Evolutionary conservation across 1,284 basidiomycete species (phyloP).

Genomic region (Pseudomicrostroma phylloplanum): DNA sequence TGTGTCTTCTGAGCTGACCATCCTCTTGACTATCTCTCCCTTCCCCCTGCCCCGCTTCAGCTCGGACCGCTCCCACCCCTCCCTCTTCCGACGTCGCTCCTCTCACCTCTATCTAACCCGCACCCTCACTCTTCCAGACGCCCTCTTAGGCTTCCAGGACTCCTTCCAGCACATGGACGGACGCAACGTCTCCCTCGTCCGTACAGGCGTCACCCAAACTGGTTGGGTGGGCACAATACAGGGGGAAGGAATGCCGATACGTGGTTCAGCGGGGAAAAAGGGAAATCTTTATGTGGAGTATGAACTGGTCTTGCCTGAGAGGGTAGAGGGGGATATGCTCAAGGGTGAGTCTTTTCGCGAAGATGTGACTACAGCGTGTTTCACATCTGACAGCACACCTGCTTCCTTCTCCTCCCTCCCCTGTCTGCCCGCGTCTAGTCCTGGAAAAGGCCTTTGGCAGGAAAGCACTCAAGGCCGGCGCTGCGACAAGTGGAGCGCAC

Average conservation of each 20-base stretch:
- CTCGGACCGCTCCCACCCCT: constrained; percentile 9
- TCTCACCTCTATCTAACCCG: constrained; percentile 41
- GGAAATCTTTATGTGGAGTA: constrained; percentile 47
- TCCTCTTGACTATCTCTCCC: background rate
- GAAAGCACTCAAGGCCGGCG: background rate
- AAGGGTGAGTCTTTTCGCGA: constrained; percentile 19
- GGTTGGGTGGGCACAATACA: constrained; percentile 32
- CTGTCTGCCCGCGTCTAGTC: background rate
- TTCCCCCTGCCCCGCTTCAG: background rate
- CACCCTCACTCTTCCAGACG: constrained; percentile 42
- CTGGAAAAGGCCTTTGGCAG: background rate
- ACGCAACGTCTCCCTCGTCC: constrained; percentile 28
- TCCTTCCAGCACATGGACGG: constrained; percentile 43
- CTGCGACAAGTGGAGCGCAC: no score
- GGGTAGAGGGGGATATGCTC: constrained; percentile 26
- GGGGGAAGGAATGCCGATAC: constrained; percentile 45
- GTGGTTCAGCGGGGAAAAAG: constrained; percentile 20
- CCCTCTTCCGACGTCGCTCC: constrained; percentile 38
- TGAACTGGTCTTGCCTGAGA: constrained; percentile 26
- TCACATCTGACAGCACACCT: background rate
- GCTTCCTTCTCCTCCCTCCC: background rate
- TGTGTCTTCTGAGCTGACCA: background rate
- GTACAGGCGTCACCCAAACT: constrained; percentile 40
- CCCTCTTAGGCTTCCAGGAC: constrained; percentile 42
- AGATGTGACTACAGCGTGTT: background rate